Percentiles rank a stretch among this genome's conserved stretches.
Evolutionary conservation across 179 eudicot genomes (phyloP).

Genomic region (Drosera spatulata): DNA sequence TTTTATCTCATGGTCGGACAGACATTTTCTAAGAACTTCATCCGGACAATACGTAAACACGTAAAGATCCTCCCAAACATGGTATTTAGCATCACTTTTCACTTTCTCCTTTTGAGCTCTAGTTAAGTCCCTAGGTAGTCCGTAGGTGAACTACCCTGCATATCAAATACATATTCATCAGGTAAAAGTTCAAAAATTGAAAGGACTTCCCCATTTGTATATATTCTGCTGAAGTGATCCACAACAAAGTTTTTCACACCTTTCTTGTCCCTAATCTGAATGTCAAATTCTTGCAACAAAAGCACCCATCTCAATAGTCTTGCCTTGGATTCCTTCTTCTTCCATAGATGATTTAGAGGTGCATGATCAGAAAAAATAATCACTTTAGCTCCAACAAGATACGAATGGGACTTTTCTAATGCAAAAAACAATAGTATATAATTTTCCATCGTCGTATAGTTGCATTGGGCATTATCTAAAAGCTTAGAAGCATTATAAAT

Average conservation of each 20-base stretch:
- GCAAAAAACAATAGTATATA: background rate
- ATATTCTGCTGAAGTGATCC: background rate
- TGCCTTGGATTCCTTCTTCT: background rate
- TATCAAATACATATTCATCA: background rate
- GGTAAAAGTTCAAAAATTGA: background rate
- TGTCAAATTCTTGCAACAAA: background rate
- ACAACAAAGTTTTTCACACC: background rate
- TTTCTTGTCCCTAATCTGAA: background rate
- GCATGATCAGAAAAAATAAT: background rate
- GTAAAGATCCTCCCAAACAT: background rate
- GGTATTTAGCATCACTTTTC: background rate
- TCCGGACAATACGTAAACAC: background rate
- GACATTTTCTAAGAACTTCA: background rate
- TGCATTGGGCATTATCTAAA: background rate
- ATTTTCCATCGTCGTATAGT: background rate
- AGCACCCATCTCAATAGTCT: background rate
- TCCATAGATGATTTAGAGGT: background rate
- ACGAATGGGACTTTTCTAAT: background rate
- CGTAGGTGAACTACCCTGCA: too few species aligned
- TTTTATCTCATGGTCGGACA: background rate
- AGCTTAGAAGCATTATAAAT: background rate
- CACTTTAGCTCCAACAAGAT: background rate
- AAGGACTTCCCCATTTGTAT: too few species aligned
- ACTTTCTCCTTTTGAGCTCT: background rate
- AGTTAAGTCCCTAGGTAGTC: background rate